Percentiles rank a stretch among this genome's conserved stretches.
phyloP scores from a whole-genome alignment of 2,329 filamentous ascomycete genomes.

The Claviceps sp. region DNA sequence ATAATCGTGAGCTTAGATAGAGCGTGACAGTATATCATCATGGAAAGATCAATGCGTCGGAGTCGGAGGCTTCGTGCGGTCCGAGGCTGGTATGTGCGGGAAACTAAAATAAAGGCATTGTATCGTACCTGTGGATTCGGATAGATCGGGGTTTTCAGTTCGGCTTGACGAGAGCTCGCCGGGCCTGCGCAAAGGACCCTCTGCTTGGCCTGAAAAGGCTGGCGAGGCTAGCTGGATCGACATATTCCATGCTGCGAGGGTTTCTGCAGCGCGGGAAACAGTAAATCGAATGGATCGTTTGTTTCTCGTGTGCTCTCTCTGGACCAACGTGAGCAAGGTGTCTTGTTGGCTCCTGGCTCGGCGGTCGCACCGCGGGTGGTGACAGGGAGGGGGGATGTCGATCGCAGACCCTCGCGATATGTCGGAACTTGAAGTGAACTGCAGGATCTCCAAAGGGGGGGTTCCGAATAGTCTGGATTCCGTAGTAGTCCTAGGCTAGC shows the following conservation, averaged over 20 bases:
- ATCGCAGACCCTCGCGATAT: neutral
- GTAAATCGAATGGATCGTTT: neutral
- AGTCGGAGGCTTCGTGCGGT: neutral
- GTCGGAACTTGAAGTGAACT: neutral
- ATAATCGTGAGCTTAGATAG: neutral
- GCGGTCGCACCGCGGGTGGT: neutral
- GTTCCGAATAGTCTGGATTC: neutral
- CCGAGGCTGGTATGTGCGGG: neutral
- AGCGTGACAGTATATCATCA: neutral
- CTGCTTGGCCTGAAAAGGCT: conserved; percentile 15
- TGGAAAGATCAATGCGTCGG: neutral
- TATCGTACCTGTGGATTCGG: conserved; percentile 19
- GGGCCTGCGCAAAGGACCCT: conserved; percentile 13
- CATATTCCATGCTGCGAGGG: conserved; percentile 23
- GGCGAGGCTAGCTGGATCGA: conserved; percentile 16
- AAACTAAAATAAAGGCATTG: neutral
- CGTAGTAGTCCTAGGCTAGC: neutral
- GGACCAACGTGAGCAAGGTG: no score
- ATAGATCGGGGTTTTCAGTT: conserved; percentile 13
- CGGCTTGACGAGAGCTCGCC: conserved; percentile 14
- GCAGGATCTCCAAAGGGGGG: neutral
- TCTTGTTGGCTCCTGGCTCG: neutral
- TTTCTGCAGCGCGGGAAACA: neutral
- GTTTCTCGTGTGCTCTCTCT: neutral
- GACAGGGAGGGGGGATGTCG: neutral